Percentiles rank a stretch among this genome's conserved stretches.
Conservation (phyloP, 2,329 filamentous ascomycete genomes). For the Scedosporium minutisporum region DNA sequence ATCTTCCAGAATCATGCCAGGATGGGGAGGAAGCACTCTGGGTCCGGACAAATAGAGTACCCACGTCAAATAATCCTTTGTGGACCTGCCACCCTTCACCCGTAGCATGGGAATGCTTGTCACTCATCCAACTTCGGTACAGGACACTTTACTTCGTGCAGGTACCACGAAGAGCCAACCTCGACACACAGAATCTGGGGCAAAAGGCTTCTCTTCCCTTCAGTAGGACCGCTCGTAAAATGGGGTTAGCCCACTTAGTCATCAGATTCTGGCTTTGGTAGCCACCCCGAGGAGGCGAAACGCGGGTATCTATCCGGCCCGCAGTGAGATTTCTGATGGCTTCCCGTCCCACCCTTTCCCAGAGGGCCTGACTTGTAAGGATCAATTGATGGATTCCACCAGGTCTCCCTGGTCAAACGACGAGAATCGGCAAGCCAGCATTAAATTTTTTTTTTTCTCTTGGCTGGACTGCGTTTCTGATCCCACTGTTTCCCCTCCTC, state of each 20-base stretch:
- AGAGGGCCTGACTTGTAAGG: too few relatives aligned
- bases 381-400: too few relatives aligned
- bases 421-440: neutral
- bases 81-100: neutral
- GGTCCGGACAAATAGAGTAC: neutral
- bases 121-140: neutral
- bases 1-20: slow-evolving; percentile 3
- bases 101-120: neutral
- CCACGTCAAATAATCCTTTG: neutral
- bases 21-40: neutral
- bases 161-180: neutral
- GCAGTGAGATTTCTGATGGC: neutral
- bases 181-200: neutral
- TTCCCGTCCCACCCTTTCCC: neutral
- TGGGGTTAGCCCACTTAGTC: neutral
- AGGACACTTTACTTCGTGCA: neutral
- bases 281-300: neutral
- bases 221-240: neutral
- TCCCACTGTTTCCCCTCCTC: too few relatives aligned
- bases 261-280: neutral
- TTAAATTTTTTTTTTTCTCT: neutral
- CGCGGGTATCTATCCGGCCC: neutral
- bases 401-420: neutral
- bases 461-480: neutral
- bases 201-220: neutral